These are phyloP conservation scores for Triticum timopheevii DNA, from an alignment of 176 grass and related monocot genomes.

Conservation along the genomic window DNA sequence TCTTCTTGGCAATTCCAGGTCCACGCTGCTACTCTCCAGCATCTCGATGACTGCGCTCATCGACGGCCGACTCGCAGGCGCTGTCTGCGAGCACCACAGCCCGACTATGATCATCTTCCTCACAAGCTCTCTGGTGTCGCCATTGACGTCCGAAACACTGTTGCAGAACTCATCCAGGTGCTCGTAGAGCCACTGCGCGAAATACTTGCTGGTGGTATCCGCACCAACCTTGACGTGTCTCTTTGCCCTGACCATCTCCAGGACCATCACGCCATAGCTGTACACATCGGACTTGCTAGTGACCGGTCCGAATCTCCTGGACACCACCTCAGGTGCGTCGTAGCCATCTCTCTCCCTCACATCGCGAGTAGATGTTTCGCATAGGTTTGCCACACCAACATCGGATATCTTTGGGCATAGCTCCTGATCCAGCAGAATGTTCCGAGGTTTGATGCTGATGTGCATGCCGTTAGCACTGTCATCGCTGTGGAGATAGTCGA, in stretches of 20 bases:
- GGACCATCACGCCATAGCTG: conserved; percentile 58
- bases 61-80: conserved; percentile 36
- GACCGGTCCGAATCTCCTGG: conserved; percentile 41
- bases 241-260: conserved; percentile 47
- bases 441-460: conserved; percentile 47
- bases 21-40: conserved; percentile 28
- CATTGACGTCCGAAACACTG: conserved; percentile 15
- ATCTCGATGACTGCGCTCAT: conserved; percentile 55
- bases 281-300: conserved; percentile 58
- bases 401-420: conserved; percentile 61
- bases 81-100: conserved; percentile 55
- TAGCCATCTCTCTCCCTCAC: conserved; percentile 41
- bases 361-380: neutral
- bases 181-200: conserved; percentile 59
- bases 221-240: conserved; percentile 18
- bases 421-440: conserved; percentile 56
- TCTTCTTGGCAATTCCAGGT: conserved; percentile 29
- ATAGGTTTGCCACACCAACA: conserved; percentile 53
- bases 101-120: conserved; percentile 54
- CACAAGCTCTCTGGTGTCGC: conserved; percentile 39
- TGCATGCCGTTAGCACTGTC: conserved; percentile 19
- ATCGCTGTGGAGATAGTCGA: conserved; percentile 47
- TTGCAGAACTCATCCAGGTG: conserved; percentile 43
- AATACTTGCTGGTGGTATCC: conserved; percentile 44
- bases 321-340: conserved; percentile 55